Conservation (phyloP, 305 asterid species). For the Stenogyne calaminthoides region DNA sequence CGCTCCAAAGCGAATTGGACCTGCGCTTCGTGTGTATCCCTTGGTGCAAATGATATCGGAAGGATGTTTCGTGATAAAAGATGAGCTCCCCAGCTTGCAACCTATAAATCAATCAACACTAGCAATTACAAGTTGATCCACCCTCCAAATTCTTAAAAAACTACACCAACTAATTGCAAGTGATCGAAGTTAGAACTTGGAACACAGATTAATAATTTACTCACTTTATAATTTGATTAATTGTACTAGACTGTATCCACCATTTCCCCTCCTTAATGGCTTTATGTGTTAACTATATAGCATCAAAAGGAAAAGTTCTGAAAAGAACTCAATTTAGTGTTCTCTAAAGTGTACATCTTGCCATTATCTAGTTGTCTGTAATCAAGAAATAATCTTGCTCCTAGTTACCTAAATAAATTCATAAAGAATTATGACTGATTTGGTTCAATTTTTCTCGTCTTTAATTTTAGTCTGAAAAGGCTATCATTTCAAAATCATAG, state of each 20-base stretch:
- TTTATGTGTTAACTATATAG: neutral
- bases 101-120: conserved; percentile 27
- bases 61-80: conserved; percentile 43
- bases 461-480: neutral
- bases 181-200: no score
- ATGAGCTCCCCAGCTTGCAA: conserved; percentile 67
- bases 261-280: neutral
- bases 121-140: neutral
- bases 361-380: neutral
- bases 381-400: neutral
- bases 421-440: neutral
- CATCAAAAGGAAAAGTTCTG: neutral
- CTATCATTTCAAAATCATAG: conserved; percentile 10
- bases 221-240: neutral
- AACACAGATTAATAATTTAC: neutral
- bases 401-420: neutral
- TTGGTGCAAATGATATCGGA: conserved; percentile 55
- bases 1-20: conserved; percentile 58
- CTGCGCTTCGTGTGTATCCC: conserved; percentile 57
- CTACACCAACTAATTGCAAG: neutral
- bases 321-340: neutral
- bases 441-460: neutral
- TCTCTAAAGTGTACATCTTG: neutral
- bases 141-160: neutral
- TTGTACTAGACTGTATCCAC: neutral